Evolutionary conservation across 2,329 filamentous ascomycete species (phyloP), one percentile per base, ranked within the genome.

Genomic region (Xylaria sp.): DNA sequence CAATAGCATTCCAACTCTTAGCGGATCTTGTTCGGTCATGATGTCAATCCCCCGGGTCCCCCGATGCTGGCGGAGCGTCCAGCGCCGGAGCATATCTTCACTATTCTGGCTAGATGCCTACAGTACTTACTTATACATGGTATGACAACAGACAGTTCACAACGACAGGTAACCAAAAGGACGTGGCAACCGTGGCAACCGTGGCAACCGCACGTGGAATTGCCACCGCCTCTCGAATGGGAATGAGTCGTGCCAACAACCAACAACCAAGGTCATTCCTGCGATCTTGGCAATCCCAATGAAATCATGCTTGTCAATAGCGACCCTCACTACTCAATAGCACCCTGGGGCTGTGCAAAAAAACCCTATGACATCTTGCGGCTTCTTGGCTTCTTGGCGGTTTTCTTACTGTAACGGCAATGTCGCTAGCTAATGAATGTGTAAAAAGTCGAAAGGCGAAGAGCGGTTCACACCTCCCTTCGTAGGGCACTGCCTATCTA

Each of bases 301-400:
- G 32, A 35, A 35, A 55, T 23, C 35, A 27, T 23, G n/a, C 25
- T 21, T 32, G 44, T 25, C n/a, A 12, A 25, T 48, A 21, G 16
- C 3, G 40, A 8, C 40, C 40, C 16, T 44, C n/a, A n/a, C 37
- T 50, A 42, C 16, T 44, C n/a, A n/a, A 40, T 50, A 42, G 37
- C 10, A 25, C 32, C 51, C 21, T 23, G 37, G 37, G 61, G 61
- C 61, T 32, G 61, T 63, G 61, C 51, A 37, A 16, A 25, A 47
- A 37, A 16, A 25, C 35, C 35, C 54, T 44, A 63, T 63, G 35
- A 50, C 50, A 54, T 53, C 47, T 51, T 32, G 40, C 47, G 37
- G 60, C 5, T 10, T 5, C 60, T 62, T 62, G 60, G 60, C 60
- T 25, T 54, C 60, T 62, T 62, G 60, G 60, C 60, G 29, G 47